Conservation (phyloP, 2,329 filamentous ascomycete genomes). For the Neopestalotiopsis rosae region DNA sequence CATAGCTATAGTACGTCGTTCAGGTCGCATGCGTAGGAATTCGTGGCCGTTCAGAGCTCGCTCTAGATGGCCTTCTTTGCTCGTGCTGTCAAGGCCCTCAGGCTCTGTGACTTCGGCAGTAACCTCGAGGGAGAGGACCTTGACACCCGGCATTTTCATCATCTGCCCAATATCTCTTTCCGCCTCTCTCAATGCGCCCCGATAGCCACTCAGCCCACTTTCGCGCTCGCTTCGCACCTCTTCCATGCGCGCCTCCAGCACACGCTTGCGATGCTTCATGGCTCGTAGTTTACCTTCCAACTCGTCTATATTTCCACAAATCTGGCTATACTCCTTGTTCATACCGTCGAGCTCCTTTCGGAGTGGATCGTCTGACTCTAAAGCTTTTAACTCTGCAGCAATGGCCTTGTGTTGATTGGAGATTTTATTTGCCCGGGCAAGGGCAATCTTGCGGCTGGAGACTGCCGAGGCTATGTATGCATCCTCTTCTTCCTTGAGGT, state of each 20-base stretch:
- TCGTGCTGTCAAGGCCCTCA: slow-evolving; percentile 23
- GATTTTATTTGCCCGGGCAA: slow-evolving; percentile 62
- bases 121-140: slow-evolving; percentile 42
- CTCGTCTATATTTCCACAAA: slow-evolving; percentile 69
- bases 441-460: slow-evolving; percentile 58
- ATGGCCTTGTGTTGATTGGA: slow-evolving; percentile 56
- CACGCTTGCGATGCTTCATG: slow-evolving; percentile 65
- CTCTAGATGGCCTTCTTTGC: slow-evolving; percentile 28
- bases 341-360: slow-evolving; percentile 65
- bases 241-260: slow-evolving; percentile 63
- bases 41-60: slow-evolving; percentile 35
- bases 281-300: slow-evolving; percentile 68
- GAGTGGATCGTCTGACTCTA: slow-evolving; percentile 65
- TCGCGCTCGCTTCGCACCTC: slow-evolving; percentile 70
- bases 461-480: slow-evolving; percentile 63
- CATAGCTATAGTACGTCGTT: slow-evolving; percentile 72
- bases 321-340: slow-evolving; percentile 53
- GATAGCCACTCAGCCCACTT: slow-evolving; percentile 75
- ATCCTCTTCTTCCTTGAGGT: slow-evolving; percentile 73
- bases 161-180: slow-evolving; percentile 67
- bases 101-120: slow-evolving; percentile 20
- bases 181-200: slow-evolving; percentile 68
- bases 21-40: slow-evolving; percentile 66
- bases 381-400: slow-evolving; percentile 53
- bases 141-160: slow-evolving; percentile 61